Base-by-base conservation (phyloP, 1,284 basidiomycete genomes). In the Ceratobasidium sp. region DNA sequence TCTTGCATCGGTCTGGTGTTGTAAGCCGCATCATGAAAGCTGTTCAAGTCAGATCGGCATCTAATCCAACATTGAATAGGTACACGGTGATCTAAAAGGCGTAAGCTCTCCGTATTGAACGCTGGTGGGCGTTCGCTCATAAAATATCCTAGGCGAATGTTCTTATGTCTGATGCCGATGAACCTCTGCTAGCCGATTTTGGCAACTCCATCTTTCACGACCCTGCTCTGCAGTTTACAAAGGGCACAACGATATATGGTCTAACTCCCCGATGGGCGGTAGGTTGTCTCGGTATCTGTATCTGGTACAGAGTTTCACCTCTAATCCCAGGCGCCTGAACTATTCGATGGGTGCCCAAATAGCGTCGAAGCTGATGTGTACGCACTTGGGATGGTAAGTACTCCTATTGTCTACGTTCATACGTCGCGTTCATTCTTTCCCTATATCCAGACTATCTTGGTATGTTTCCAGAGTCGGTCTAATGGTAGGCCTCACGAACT, bases 301-400 rank as follows among this genome's bases (percentile, higher is more conserved):
- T 49, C n/a, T 13, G 3, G 46, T 49, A 13, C 46, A 49, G 11
- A 17, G 15, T 49, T 49, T 49, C 46, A 49, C 46, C 11, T 49
- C 4, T 49, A 5, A 13, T 5, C 15, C 3, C 15, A 49, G 46
- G 46, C 46, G n/a, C 46, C 46, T 49, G 46, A 49, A n/a, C 46
- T 49, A 13, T n/a, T 49, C 15, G 46, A 49, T 13, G 15, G n/a
- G n/a, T 3, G 46, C n/a, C n/a, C 46, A 13, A 17, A 49, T n/a
- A 49, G 46, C 46, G n/a, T 13, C 40, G 62, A 65, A 25, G 40
- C 40, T 1, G 62, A 65, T 22, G 62, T 46, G 19, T 65, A 44
- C 15, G 62, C 62, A 44, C 62, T 65, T 43, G 62, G 62, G n/a
- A 65, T 46, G 62, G 62, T 65, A 44, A 65, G 40, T 19, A 44